Conservation (phyloP, 257 asterid genomes). For the Gentiana macrophylla region DNA sequence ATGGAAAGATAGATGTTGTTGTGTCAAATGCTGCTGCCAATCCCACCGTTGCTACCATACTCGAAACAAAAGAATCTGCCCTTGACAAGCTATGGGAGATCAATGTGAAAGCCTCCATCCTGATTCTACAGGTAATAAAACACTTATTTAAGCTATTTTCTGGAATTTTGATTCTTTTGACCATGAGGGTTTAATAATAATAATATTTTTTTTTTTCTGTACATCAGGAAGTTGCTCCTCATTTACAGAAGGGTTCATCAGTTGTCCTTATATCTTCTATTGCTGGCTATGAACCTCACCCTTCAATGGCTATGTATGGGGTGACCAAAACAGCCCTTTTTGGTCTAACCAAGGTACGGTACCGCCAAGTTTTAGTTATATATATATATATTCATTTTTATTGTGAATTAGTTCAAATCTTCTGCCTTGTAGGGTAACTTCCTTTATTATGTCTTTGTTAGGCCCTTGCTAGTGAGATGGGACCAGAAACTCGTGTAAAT, state of each 20-base stretch:
- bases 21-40: constrained; percentile 96
- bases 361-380: neutral
- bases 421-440: neutral
- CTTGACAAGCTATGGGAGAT: constrained; percentile 96
- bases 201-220: too few relatives aligned
- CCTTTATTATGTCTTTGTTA: constrained; percentile 10
- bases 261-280: constrained; percentile 59
- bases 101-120: constrained; percentile 70
- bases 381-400: neutral
- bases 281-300: constrained; percentile 48
- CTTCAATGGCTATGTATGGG: constrained; percentile 71
- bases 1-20: constrained; percentile 65
- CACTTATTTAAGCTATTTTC: too few relatives aligned
- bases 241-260: constrained; percentile 67
- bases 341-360: constrained; percentile 76
- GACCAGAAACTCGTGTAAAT: constrained; percentile 85
- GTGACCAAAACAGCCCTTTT: constrained; percentile 89
- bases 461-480: constrained; percentile 93
- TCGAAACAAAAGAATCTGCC: constrained; percentile 62
- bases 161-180: neutral
- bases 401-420: neutral
- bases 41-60: constrained; percentile 53
- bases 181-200: neutral
- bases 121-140: constrained; percentile 56
- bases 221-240: constrained; percentile 63